Evolutionary conservation across 768 basidiomycete genomes (phyloP).

Genomic region (Tulasnella sp.): DNA sequence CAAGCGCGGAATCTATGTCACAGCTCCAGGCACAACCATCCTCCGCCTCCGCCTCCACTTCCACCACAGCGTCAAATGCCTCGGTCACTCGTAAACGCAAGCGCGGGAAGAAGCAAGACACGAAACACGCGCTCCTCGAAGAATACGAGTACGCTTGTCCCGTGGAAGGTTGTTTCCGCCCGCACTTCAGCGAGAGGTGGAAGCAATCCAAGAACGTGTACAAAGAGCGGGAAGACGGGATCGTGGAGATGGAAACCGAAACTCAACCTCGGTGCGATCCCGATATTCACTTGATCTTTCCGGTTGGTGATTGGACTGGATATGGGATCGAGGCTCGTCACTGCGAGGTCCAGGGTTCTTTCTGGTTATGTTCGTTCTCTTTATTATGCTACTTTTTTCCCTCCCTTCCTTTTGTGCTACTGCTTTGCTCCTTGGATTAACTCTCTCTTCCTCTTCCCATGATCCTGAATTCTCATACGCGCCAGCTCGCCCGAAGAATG

Average conservation of each 20-base stretch:
- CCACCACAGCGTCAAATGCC: too few species aligned
- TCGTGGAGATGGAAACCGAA: not conserved
- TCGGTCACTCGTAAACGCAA: not conserved
- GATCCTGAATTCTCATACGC: not conserved
- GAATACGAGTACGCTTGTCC: slow-evolving; percentile 7
- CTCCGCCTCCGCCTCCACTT: too few species aligned
- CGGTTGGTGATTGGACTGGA: not conserved
- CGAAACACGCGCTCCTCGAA: not conserved
- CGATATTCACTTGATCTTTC: slow-evolving; percentile 2
- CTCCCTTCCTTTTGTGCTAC: too few species aligned
- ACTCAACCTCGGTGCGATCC: not conserved
- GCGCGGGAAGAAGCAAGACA: not conserved
- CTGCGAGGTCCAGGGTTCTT: not conserved
- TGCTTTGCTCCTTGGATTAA: not conserved
- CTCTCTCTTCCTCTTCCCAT: not conserved
- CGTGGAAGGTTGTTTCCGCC: not conserved
- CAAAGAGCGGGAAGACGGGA: not conserved
- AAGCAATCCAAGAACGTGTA: not conserved
- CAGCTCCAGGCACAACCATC: too few species aligned
- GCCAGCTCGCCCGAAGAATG: not conserved
- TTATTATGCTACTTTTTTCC: not conserved
- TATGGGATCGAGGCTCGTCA: not conserved
- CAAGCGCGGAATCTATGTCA: not conserved
- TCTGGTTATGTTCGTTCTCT: not conserved
- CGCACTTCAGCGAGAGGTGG: not conserved